Percentiles rank a stretch among this genome's conserved stretches.
phyloP scores from a whole-genome alignment of 345 rosid species.

The Populus simonii region DNA sequence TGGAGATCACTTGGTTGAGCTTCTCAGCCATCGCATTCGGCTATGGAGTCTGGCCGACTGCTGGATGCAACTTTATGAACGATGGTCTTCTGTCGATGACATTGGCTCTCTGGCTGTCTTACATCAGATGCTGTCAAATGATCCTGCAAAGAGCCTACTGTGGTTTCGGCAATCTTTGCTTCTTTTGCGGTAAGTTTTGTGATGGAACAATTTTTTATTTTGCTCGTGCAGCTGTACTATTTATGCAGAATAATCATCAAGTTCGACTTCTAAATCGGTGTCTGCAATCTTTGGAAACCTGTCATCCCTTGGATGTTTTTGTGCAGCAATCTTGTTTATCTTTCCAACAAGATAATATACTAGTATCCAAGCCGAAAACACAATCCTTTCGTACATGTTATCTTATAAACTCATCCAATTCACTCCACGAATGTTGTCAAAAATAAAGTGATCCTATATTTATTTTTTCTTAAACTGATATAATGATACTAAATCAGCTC shows the following conservation, averaged over 20 bases:
- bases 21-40: slow-evolving; percentile 44
- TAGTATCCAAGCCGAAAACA: neutral
- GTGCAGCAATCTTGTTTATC: neutral
- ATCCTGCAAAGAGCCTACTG: slow-evolving; percentile 69
- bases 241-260: neutral
- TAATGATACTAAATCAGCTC: neutral
- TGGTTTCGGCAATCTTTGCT: slow-evolving; percentile 89
- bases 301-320: neutral
- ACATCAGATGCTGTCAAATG: slow-evolving; percentile 79
- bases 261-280: neutral
- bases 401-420: neutral
- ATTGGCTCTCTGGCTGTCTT: slow-evolving; percentile 82
- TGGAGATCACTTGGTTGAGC: slow-evolving; percentile 52
- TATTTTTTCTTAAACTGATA: neutral
- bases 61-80: slow-evolving; percentile 83
- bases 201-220: slow-evolving; percentile 2
- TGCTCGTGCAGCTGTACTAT: slow-evolving; percentile 2
- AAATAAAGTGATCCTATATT: neutral
- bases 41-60: slow-evolving; percentile 66
- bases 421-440: neutral
- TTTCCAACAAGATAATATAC: neutral
- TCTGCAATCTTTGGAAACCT: neutral
- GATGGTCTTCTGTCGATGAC: slow-evolving; percentile 96
- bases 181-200: slow-evolving; percentile 62
- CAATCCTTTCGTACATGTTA: neutral